Evolutionary conservation across 305 asterid species (phyloP).

Genomic region (Solanum hybrid): DNA sequence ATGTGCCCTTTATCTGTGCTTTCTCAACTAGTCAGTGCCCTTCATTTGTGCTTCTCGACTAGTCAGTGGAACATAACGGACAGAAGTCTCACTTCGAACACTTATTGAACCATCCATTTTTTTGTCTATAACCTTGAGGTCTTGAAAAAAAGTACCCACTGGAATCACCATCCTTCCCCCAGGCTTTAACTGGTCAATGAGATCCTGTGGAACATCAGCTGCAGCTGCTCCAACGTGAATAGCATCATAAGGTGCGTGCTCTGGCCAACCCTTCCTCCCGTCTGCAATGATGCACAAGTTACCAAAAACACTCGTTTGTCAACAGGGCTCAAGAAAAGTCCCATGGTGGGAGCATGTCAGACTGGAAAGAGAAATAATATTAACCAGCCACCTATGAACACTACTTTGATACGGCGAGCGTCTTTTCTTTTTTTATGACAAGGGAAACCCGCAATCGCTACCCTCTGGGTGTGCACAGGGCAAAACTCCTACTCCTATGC

Average conservation of each 20-base stretch:
- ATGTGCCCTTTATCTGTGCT: background rate
- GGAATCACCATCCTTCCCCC: slow-evolving; percentile 98
- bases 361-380: background rate
- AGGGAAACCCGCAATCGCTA: too few relatives aligned
- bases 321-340: background rate
- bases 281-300: slow-evolving; percentile 1
- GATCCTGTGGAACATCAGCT: slow-evolving; percentile 71
- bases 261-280: slow-evolving; percentile 89
- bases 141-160: slow-evolving; percentile 76
- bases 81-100: slow-evolving; percentile 61
- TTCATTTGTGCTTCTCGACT: slow-evolving; percentile 12
- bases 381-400: background rate
- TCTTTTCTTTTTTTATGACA: too few relatives aligned
- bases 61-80: slow-evolving; percentile 44
- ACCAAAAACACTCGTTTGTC: background rate
- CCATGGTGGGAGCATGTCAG: background rate
- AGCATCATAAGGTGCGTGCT: slow-evolving; percentile 84
- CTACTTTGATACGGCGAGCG: background rate
- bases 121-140: slow-evolving; percentile 83
- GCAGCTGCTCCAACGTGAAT: slow-evolving; percentile 99
- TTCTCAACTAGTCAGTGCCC: slow-evolving; percentile 8
- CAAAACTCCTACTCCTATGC: too few relatives aligned
- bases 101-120: slow-evolving; percentile 48
- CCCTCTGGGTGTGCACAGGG: too few relatives aligned
- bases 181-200: slow-evolving; percentile 79